A percentile compares a stretch with the other conserved stretches of the same genome.
Evolutionary conservation across 768 basidiomycete genomes (phyloP).

Genomic region (Russula earlei): DNA sequence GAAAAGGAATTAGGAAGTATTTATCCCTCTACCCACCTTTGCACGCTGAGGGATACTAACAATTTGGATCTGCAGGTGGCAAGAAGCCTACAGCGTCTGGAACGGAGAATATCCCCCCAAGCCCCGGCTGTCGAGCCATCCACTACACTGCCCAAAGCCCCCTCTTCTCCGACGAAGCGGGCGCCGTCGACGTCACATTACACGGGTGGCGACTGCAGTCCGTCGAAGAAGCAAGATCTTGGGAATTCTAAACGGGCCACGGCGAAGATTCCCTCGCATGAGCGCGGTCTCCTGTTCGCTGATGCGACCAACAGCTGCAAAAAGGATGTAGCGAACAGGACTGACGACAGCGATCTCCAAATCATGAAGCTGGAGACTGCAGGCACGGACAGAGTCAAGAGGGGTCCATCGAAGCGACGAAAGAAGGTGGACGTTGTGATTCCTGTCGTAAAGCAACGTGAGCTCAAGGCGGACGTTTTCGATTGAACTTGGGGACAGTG

Average conservation of each 20-base stretch:
- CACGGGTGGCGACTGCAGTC: slow-evolving; percentile 57
- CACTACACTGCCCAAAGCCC: slow-evolving; percentile 27
- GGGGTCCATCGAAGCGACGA: background rate
- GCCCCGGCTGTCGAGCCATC: slow-evolving; percentile 17
- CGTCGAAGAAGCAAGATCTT: slow-evolving; percentile 53
- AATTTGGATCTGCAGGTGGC: slow-evolving; percentile 12
- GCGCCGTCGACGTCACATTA: slow-evolving; percentile 55
- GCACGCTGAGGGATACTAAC: background rate
- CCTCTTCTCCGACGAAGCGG: slow-evolving; percentile 60
- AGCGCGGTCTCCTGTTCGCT: slow-evolving; percentile 52
- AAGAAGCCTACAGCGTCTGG: slow-evolving; percentile 18
- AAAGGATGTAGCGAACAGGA: slow-evolving; percentile 19
- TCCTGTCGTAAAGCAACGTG: background rate
- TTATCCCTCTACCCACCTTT: slow-evolving; percentile 14
- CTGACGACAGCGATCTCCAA: slow-evolving; percentile 18
- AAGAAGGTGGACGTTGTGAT: slow-evolving; percentile 23
- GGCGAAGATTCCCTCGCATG: slow-evolving; percentile 32
- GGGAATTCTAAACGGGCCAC: slow-evolving; percentile 21
- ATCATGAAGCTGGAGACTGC: slow-evolving; percentile 7
- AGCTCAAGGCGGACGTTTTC: slow-evolving; percentile 14
- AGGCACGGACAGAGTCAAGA: background rate
- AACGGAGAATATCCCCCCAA: slow-evolving; percentile 23
- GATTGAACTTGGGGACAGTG: slow-evolving; percentile 14
- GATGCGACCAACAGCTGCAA: slow-evolving; percentile 40
- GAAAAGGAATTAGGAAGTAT: slow-evolving; percentile 20